phyloP scores from a whole-genome alignment of 306 rosid species.

The Vicia villosa region DNA sequence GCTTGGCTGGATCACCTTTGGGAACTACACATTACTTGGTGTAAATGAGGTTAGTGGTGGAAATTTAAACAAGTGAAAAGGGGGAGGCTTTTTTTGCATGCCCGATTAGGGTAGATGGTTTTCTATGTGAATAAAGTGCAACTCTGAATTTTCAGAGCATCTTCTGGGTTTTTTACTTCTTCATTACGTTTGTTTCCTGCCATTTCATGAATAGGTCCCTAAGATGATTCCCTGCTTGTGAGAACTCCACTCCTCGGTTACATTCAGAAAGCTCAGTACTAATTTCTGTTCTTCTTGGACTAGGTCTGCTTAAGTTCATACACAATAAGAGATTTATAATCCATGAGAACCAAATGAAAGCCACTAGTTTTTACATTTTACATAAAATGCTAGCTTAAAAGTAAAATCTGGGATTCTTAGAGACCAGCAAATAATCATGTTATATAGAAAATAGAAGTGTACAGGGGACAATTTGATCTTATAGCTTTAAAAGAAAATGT shows the following conservation, averaged over 20 bases:
- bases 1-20: background rate
- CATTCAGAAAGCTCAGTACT: background rate
- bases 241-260: background rate
- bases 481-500: conserved; percentile 9
- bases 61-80: background rate
- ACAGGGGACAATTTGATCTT: conserved; percentile 19
- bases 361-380: conserved; percentile 15
- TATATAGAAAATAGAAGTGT: conserved; percentile 8
- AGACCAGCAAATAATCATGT: background rate
- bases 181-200: background rate
- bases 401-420: background rate
- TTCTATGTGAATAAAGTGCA: background rate
- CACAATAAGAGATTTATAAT: background rate
- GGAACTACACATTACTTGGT: background rate
- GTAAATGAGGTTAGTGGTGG: background rate
- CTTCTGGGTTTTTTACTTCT: background rate
- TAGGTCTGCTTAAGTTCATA: background rate
- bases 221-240: background rate
- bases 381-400: conserved; percentile 17
- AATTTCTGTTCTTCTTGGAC: background rate
- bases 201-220: background rate
- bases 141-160: background rate
- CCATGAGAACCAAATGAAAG: conserved; percentile 17
- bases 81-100: background rate
- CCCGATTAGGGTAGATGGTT: background rate